Evolutionary conservation across 345 rosid genomes (phyloP).

Genomic region (Linum trigynum): DNA sequence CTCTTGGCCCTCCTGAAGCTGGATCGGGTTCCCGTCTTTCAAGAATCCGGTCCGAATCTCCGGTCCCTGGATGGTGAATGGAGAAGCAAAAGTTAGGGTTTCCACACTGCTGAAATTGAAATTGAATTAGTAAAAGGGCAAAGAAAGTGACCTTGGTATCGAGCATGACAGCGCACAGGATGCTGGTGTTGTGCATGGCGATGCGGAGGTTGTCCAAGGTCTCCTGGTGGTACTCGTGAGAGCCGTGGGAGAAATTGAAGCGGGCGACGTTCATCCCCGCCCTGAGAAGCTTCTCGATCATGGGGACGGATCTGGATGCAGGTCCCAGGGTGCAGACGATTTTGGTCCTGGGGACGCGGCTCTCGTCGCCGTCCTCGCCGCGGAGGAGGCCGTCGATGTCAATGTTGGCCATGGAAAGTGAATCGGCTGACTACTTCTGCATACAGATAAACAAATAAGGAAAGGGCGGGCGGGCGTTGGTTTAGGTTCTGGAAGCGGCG

Average conservation of each 20-base stretch:
- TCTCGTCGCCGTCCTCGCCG: constrained; percentile 40
- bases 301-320: constrained; percentile 69
- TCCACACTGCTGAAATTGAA: too few relatives aligned
- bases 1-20: neutral
- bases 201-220: constrained; percentile 63
- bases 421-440: too few relatives aligned
- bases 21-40: neutral
- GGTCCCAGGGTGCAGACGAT: constrained; percentile 91
- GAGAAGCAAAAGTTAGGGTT: too few relatives aligned
- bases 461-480: too few relatives aligned
- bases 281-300: constrained; percentile 79
- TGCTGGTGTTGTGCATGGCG: constrained; percentile 22
- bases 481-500: too few relatives aligned
- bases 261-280: constrained; percentile 99
- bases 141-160: constrained; percentile 19
- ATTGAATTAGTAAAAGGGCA: neutral
- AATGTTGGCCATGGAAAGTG: too few relatives aligned
- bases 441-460: too few relatives aligned
- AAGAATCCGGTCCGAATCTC: neutral
- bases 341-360: constrained; percentile 72
- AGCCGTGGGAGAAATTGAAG: constrained; percentile 96
- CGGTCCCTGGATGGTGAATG: neutral
- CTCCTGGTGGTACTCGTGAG: constrained; percentile 85
- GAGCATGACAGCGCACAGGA: constrained; percentile 28
- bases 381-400: neutral